These are phyloP conservation scores for Suillus discolor DNA, from an alignment of 768 basidiomycete species.

Conservation along the genomic window DNA sequence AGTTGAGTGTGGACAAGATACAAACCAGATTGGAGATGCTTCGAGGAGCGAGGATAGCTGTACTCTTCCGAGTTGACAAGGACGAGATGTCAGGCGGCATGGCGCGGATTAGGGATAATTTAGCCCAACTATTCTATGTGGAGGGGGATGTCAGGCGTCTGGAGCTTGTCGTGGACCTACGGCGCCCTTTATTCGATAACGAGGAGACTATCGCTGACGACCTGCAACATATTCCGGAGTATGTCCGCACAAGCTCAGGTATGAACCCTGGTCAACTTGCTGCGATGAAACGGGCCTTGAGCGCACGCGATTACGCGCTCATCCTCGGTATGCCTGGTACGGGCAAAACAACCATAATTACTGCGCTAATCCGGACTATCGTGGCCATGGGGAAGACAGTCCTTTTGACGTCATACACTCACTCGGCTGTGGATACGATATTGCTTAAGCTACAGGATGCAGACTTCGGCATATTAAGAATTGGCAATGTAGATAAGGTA, in stretches of 20 bases:
- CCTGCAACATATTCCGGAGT: conserved; percentile 30
- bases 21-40: conserved; percentile 37
- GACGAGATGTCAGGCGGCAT: conserved; percentile 90
- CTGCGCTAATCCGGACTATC: conserved; percentile 79
- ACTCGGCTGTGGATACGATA: conserved; percentile 98
- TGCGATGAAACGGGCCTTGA: conserved; percentile 75
- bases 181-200: conserved; percentile 61
- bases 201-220: conserved; percentile 18
- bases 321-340: conserved; percentile 98
- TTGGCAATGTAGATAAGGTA: conserved; percentile 94
- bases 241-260: conserved; percentile 33
- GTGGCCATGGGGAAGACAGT: conserved; percentile 86
- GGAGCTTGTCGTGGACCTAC: conserved; percentile 81
- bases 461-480: conserved; percentile 75
- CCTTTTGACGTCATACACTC: conserved; percentile 90
- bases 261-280: conserved; percentile 73
- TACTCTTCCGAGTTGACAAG: conserved; percentile 85
- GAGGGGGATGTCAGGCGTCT: conserved; percentile 71
- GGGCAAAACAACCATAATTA: conserved; percentile 95
- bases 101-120: conserved; percentile 86
- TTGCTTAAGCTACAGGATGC: conserved; percentile 74
- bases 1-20: conserved; percentile 55
- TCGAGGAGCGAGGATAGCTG: conserved; percentile 16
- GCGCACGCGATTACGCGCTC: conserved; percentile 87
- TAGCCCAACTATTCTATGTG: conserved; percentile 85